Evolutionary conservation across 140 eudicot species (phyloP).

Genomic region (Oenanthe javanica): DNA sequence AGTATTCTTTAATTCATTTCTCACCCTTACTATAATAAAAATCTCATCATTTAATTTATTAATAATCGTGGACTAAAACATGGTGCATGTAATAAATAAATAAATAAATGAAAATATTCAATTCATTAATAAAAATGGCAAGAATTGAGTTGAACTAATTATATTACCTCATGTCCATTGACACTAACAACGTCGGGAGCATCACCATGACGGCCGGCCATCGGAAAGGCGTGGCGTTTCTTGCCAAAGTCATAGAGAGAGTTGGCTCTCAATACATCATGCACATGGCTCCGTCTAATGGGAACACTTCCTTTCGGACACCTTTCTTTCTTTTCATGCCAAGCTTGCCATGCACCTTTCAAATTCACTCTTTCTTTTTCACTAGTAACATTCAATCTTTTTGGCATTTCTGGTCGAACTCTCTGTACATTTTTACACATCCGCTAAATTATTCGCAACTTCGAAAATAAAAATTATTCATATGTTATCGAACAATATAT

Average conservation of each 20-base stretch:
- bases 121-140: too few species aligned
- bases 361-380: conserved; percentile 21
- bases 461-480: too few species aligned
- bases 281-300: conserved; percentile 57
- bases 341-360: conserved; percentile 67
- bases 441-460: too few species aligned
- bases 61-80: too few species aligned
- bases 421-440: conserved; percentile 22
- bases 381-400: conserved; percentile 1
- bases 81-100: too few species aligned
- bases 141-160: neutral
- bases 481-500: too few species aligned
- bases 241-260: conserved; percentile 78
- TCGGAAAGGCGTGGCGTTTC: conserved; percentile 40
- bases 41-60: too few species aligned
- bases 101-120: neutral
- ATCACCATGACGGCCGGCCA: conserved; percentile 31
- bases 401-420: conserved; percentile 64
- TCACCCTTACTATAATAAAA: too few species aligned
- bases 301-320: conserved; percentile 98
- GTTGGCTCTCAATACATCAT: conserved; percentile 77
- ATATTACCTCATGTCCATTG: conserved; percentile 83
- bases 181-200: conserved; percentile 78
- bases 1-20: too few species aligned
- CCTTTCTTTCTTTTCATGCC: conserved; percentile 63